Base-by-base conservation (phyloP, 345 rosid species). In the Angophora floribunda region DNA sequence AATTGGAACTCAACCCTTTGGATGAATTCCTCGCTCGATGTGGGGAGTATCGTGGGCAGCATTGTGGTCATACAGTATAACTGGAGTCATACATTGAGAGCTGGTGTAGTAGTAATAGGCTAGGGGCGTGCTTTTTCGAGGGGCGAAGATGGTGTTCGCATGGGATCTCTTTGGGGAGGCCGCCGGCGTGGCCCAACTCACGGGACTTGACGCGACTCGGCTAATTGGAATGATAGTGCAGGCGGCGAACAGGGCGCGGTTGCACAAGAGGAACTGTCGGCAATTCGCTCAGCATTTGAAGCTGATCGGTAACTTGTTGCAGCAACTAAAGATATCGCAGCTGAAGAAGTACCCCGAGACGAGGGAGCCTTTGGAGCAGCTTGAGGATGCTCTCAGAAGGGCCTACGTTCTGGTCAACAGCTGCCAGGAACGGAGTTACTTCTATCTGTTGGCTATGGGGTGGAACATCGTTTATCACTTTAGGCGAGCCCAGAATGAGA, bases 361-460 rank as follows among this genome's bases (percentile, higher is more conserved):
- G 41, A 89, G 88, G 85, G 93, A 93, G 87, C 93, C 92, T 4
- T 55, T 93, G 91, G 92, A 93, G 51, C 89, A 88, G 44, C 88
- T 93, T 13, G 93, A 91, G 75, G 92, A 90, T 41, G 88, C 93
- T n/a, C 70, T 93, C 82, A 90, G 89, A 87, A 88, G 88, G 86
- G 91, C 92, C 1, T 78, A 89, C 28, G 86, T 88, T 15, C 67
- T 92, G 88, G 93, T 93, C 9, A 87, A 90, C 87, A 93, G 91
- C 16, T 93, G 93, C 78, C 89, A 86, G 52, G 91, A 93, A 13
- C 87, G 87, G 84, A 92, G 93, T 26, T 92, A 85, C 49, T 88
- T 92, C 13, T 92, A 88, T 87, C 86, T 92, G 92, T 88, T 93
- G 67, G 93, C 94, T 21, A 87, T 90, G 91, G 93, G 94, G 14